phyloP scores from a whole-genome alignment of 1,139 yeast genomes.

The Hyphopichia fennica region DNA sequence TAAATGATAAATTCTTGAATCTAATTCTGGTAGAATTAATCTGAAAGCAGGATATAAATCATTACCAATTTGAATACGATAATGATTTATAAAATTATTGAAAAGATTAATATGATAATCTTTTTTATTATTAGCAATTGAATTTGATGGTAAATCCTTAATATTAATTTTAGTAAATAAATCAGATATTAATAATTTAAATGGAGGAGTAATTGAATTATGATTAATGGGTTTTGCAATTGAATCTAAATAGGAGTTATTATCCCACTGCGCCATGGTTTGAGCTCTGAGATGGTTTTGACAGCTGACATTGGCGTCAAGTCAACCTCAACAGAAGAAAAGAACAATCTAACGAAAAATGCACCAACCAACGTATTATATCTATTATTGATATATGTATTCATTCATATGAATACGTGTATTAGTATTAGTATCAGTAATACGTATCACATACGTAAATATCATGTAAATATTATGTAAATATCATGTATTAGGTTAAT shows the following conservation, averaged over 20 bases:
- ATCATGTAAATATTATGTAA: no score
- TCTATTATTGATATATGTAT: no score
- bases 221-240: conserved; percentile 11
- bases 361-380: no score
- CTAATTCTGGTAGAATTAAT: conserved; percentile 63
- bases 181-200: conserved; percentile 27
- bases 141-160: conserved; percentile 17
- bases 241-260: conserved; percentile 2
- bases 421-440: no score
- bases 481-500: no score
- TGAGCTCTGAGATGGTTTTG: no score
- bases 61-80: conserved; percentile 66
- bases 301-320: no score
- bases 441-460: no score
- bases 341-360: no score
- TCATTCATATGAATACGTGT: no score
- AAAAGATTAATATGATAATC: conserved; percentile 33
- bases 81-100: conserved; percentile 53
- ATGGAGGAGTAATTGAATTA: conserved; percentile 19
- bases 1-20: conserved; percentile 52
- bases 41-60: conserved; percentile 70
- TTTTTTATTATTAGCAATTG: conserved; percentile 20
- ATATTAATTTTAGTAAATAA: conserved; percentile 29
- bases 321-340: no score
- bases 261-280: background rate